phyloP scores from a whole-genome alignment of 2,329 filamentous ascomycete species.

The Elsinoe ampelina region DNA sequence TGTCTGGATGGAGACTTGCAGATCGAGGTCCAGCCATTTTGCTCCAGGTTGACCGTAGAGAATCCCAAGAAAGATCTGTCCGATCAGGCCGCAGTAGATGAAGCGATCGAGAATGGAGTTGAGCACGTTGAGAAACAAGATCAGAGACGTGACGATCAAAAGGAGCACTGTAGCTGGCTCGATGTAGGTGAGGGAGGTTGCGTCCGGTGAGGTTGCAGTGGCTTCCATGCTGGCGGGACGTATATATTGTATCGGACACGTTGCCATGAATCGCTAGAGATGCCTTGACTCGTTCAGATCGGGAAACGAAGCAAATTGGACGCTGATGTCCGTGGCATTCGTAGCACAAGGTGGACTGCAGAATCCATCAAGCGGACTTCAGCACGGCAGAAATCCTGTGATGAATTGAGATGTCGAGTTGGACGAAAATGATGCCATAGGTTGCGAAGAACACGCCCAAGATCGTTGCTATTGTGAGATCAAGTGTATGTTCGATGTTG shows the following conservation, averaged over 20 bases:
- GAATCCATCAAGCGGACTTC: slow-evolving; percentile 1
- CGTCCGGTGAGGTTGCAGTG: neutral
- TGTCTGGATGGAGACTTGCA: slow-evolving; percentile 50
- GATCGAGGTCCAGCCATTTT: slow-evolving; percentile 45
- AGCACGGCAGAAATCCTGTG: neutral
- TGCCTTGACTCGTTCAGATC: neutral
- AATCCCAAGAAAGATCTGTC: slow-evolving; percentile 61
- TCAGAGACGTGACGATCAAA: slow-evolving; percentile 51
- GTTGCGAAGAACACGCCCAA: too few species aligned
- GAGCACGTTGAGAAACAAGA: slow-evolving; percentile 52
- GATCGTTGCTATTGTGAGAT: too few species aligned
- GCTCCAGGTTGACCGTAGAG: slow-evolving; percentile 60
- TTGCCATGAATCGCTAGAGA: neutral
- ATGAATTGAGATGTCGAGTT: neutral
- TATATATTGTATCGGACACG: neutral
- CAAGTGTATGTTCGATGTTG: too few species aligned
- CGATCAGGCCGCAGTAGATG: slow-evolving; percentile 62
- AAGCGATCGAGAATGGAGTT: slow-evolving; percentile 49
- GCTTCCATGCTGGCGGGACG: neutral
- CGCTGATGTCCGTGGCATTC: neutral
- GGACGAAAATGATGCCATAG: too few species aligned
- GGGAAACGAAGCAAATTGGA: neutral
- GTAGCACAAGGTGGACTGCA: neutral
- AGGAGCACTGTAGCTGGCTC: slow-evolving; percentile 43
- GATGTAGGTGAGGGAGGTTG: slow-evolving; percentile 9